Evolutionary conservation across 176 grass and related monocot species (phyloP).

Genomic region (Metroxylon sagu): DNA sequence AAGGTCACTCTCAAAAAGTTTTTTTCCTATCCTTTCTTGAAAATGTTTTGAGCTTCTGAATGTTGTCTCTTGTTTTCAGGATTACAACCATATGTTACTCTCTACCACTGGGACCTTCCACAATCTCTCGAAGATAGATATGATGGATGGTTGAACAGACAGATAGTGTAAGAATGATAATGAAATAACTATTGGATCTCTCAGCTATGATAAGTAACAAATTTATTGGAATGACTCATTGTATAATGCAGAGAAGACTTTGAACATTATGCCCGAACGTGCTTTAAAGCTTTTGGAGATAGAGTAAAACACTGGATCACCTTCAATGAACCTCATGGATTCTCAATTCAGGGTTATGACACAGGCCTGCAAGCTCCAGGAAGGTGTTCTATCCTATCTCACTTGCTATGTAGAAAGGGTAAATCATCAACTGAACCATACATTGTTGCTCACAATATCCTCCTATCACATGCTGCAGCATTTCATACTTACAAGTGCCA

Average conservation of each 20-base stretch:
- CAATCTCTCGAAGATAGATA: conserved; percentile 83
- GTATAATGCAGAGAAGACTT: conserved; percentile 64
- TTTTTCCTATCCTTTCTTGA: not conserved
- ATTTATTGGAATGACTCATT: not conserved
- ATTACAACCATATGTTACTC: conserved; percentile 68
- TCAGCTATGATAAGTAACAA: not conserved
- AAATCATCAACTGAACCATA: conserved; percentile 91
- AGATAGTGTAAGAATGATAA: conserved; percentile 62
- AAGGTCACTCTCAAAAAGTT: conserved; percentile 28
- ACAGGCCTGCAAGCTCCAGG: conserved; percentile 73
- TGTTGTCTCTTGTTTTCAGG: conserved; percentile 29
- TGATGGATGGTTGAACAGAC: conserved; percentile 58
- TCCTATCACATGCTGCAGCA: conserved; percentile 65
- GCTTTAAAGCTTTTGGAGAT: conserved; percentile 85
- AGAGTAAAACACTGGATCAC: conserved; percentile 96
- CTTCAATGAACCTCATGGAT: conserved; percentile 74
- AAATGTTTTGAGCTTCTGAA: too few relatives aligned
- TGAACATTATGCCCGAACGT: conserved; percentile 61
- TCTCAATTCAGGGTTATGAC: conserved; percentile 79
- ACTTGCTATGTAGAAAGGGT: conserved; percentile 66
- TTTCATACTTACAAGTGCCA: conserved; percentile 57
- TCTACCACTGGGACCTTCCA: conserved; percentile 92
- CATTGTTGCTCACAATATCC: conserved; percentile 67
- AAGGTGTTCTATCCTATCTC: conserved; percentile 76
- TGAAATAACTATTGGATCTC: not conserved